Percentiles rank a stretch among this genome's conserved stretches.
Evolutionary conservation across 108 stramenopile species (phyloP).

Genomic region (Mediolabrus comicus): DNA sequence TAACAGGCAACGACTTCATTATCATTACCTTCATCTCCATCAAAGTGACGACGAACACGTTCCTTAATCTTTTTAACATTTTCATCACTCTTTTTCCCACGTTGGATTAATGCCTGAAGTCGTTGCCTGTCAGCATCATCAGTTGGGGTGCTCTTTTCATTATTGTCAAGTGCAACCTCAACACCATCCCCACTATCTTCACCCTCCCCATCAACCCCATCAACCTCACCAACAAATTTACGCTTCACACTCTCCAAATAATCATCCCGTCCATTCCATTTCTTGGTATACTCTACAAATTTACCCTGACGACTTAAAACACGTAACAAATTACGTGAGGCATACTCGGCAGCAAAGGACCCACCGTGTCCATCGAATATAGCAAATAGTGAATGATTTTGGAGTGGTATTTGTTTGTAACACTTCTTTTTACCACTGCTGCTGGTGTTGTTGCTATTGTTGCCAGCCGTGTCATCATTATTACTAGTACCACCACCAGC

Average conservation of each 20-base stretch:
- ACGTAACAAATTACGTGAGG: slow-evolving; percentile 48
- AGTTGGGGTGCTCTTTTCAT: background rate
- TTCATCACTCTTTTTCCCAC: slow-evolving; percentile 33
- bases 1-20: background rate
- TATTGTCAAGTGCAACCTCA: background rate
- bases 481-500: background rate
- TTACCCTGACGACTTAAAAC: slow-evolving; percentile 43
- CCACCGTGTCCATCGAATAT: slow-evolving; percentile 88
- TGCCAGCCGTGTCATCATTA: background rate
- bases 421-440: background rate
- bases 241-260: slow-evolving; percentile 7
- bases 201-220: background rate
- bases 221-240: background rate
- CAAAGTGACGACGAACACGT: slow-evolving; percentile 16
- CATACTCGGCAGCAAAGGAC: slow-evolving; percentile 63
- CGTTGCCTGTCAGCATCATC: background rate
- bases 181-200: background rate
- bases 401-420: slow-evolving; percentile 31
- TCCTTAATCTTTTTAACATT: slow-evolving; percentile 32
- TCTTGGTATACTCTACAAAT: slow-evolving; percentile 54
- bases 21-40: slow-evolving; percentile 3
- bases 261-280: slow-evolving; percentile 17
- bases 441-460: background rate
- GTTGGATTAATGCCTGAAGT: slow-evolving; percentile 7
- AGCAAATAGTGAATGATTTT: slow-evolving; percentile 66